Base-by-base conservation (phyloP, 2,329 filamentous ascomycete genomes). In the Nothopassalora personata region DNA sequence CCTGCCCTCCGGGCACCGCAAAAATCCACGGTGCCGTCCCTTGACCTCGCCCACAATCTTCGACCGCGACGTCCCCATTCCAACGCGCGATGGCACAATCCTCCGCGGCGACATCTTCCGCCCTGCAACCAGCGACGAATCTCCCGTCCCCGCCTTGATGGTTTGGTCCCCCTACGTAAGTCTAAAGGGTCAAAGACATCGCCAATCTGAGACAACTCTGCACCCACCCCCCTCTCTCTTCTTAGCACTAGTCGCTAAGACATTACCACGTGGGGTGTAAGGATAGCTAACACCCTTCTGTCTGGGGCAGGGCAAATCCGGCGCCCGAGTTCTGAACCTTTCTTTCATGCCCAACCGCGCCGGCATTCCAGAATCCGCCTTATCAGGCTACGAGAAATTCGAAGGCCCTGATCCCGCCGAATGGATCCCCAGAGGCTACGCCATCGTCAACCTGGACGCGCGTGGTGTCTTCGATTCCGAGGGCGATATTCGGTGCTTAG, bases 301-400 rank as follows among this genome's bases (percentile, higher is more conserved):
- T 23, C 23, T 23, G 23, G 23, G 23, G 23, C 23, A 23, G 23
- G 49, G 49, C 10, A 51, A 33, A 18, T 31, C 49, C 11, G 49
- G 49, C 28, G 33, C 49, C 33, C 77, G 75, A 10, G 73, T 66
- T 23, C 71, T 71, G 0, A 78, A 80, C 59, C 59, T 79, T 0
- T 80, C 76, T 60, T 73, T 77, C 4, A 77, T 80, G 60, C 75
- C 79, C 59, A 71, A 67, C 34, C 72, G 77, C 3, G 77, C 77
- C 13, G 76, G 77, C 5, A 49, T 49, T 28, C 47, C 47, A 28
- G 47, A 74, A 78, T 43, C 18, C 39, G 27, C 33, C 6, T 53
- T 62, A 2, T 63, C 59, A 19, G 71, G 71, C 5, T 63, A 72
- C 63, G 74, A 79, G 60, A 78, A 76, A 46, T 79, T 78, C 56